These are phyloP conservation scores for Exophiala sp. DNA, from an alignment of 2,329 filamentous ascomycete genomes.

Conservation along the genomic window DNA sequence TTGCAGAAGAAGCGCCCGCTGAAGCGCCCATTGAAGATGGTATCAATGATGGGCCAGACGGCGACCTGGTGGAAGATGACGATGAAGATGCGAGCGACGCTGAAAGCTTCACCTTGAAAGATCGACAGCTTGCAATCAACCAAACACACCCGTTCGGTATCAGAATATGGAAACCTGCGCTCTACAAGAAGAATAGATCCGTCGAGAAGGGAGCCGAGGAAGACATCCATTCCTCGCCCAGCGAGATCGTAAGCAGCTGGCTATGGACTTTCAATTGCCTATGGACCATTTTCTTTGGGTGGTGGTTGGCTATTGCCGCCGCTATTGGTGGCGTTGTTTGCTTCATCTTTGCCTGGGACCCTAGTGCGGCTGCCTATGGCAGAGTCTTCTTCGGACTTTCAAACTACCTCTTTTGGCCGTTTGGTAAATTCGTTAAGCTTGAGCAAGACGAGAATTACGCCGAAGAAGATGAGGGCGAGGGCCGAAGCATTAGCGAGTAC, in stretches of 20 bases:
- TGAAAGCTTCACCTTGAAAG: constrained; percentile 96
- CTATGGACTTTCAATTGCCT: constrained; percentile 82
- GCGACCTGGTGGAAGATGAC: constrained; percentile 59
- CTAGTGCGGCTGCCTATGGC: constrained; percentile 82
- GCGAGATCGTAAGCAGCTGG: constrained; percentile 78
- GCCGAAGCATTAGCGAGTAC: constrained; percentile 95
- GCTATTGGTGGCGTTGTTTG: constrained; percentile 72
- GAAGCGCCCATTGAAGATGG: constrained; percentile 36
- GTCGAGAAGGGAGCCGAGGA: constrained; percentile 95
- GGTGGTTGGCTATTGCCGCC: constrained; percentile 85
- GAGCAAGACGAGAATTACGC: constrained; percentile 92
- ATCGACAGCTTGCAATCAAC: constrained; percentile 96
- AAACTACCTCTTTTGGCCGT: constrained; percentile 88
- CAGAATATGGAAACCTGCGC: constrained; percentile 94
- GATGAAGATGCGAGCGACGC: constrained; percentile 79
- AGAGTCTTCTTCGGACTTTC: constrained; percentile 78
- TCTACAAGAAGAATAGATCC: constrained; percentile 96
- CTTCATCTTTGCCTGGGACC: constrained; percentile 71
- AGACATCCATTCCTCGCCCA: constrained; percentile 93
- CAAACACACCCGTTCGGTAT: constrained; percentile 98
- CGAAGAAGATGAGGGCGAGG: constrained; percentile 92
- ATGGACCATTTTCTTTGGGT: constrained; percentile 90
- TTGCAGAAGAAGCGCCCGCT: constrained; percentile 33
- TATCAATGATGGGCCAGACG: constrained; percentile 47
- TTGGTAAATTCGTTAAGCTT: constrained; percentile 91